Percentiles rank a stretch among this genome's conserved stretches.
Evolutionary conservation across 257 asterid species (phyloP).

Genomic region (Haberlea rhodopensis): DNA sequence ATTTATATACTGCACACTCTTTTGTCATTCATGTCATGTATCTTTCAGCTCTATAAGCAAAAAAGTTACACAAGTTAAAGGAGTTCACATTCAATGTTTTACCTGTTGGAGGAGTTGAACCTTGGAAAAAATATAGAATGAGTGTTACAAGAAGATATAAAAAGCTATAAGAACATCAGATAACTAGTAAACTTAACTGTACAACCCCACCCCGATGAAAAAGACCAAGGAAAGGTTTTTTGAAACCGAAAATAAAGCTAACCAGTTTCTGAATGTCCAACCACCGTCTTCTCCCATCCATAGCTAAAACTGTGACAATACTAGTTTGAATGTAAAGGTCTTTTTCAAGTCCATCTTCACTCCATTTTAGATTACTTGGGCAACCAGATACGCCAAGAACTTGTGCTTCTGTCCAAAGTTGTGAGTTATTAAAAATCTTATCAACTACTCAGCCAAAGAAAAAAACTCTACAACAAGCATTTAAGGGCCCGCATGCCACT

Average conservation of each 20-base stretch:
- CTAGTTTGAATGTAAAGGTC: conserved; percentile 76
- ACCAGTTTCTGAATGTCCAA: conserved; percentile 94
- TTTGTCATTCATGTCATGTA: neutral
- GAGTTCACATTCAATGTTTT: neutral
- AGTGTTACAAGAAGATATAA: conserved; percentile 3
- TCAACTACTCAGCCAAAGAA: conserved; percentile 14
- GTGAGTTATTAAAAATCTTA: conserved; percentile 23
- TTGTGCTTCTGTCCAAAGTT: conserved; percentile 47
- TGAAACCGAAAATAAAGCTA: conserved; percentile 36
- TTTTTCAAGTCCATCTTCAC: conserved; percentile 82
- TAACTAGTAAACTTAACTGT: conserved; percentile 12
- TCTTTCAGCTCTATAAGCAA: conserved; percentile 1
- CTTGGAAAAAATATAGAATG: conserved; percentile 19
- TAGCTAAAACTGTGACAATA: conserved; percentile 82
- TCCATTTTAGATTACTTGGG: conserved; percentile 67
- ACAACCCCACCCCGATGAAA: conserved; percentile 25
- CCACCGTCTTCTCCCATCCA: conserved; percentile 99
- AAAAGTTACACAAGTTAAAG: conserved; percentile 2
- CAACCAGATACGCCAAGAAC: conserved; percentile 47
- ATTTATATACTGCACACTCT: conserved; percentile 16
- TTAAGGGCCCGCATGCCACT: conserved; percentile 17
- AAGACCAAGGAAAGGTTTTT: conserved; percentile 9
- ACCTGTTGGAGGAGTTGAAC: conserved; percentile 13
- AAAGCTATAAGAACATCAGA: conserved; percentile 17
- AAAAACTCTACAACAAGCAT: conserved; percentile 19